Base-by-base conservation (phyloP, 345 rosid genomes). In the Psidium guajava region DNA sequence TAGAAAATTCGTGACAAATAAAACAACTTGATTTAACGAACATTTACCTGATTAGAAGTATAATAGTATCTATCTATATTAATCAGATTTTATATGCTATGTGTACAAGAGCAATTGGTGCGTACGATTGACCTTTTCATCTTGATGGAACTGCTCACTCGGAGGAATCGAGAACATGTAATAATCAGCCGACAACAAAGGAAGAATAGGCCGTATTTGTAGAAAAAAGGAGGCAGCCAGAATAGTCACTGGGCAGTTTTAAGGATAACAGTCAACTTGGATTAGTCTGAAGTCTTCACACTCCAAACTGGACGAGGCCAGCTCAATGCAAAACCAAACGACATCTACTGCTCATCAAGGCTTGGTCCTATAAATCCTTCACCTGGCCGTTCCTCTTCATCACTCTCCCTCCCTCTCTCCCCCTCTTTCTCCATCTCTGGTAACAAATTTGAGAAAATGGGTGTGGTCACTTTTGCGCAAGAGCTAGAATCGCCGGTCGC, bases 401-500 rank as follows among this genome's bases (percentile, higher is more conserved):
- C 47, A 6, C 74, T 14, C 69, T 12, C 7, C 8, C 69, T n/a
- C 32, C 0, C 74, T 0, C 74, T 14, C 28, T 75, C 83, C 32
- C 82, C 74, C 83, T 85, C 86, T 36, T 36, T 85, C 74, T 85
- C 83, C 4, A 42, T 42, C 44, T 42, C 44, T 4, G 27, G 27
- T 55, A 82, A 82, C 25, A 36, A 32, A 18, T 36, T 69, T 69
- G 47, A 36, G 80, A 36, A 69, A 24, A 84, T 86, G 87, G 87
- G 87, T 53, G 82, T 82, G 55, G 18, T 83, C 44, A 64, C 54
- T 36, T 86, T 86, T 64, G 85, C 69, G 12, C 87, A 86, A 6
- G 87, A 86, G 81, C 15, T 83, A 1, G 85, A 82, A 40, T 64
- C 87, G 4, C 87, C 87, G 24, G 53, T 86, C 32, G 54, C 87